Percentiles rank a stretch among this genome's conserved stretches.
Evolutionary conservation across 176 grass and related monocot species (phyloP).

Genomic region (Musa schizocarpa): DNA sequence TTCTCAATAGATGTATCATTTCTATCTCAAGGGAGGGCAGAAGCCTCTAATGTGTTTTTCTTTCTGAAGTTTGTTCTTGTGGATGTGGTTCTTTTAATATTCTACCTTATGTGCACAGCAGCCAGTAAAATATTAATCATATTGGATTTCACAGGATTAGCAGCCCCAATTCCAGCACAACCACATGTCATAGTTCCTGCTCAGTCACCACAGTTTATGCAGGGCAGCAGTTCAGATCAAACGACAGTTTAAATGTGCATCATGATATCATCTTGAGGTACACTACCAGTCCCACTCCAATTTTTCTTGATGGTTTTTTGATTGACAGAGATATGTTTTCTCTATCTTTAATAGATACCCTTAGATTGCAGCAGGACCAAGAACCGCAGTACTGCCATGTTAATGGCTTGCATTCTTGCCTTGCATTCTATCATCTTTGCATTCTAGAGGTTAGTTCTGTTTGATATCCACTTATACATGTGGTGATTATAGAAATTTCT

Average conservation of each 20-base stretch:
- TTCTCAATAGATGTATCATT: not conserved
- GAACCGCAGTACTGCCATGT: constrained; percentile 10
- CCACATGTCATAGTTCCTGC: constrained; percentile 54
- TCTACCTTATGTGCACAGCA: not conserved
- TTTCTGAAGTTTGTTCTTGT: not conserved
- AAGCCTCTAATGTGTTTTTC: not conserved
- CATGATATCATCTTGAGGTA: constrained; percentile 55
- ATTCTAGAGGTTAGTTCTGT: constrained; percentile 15
- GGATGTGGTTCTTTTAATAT: not conserved
- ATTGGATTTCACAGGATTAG: constrained; percentile 24
- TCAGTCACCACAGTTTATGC: constrained; percentile 64
- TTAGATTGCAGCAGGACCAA: constrained; percentile 22
- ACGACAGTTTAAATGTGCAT: constrained; percentile 57
- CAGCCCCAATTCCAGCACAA: constrained; percentile 42
- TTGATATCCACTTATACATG: not conserved
- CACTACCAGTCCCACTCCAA: constrained; percentile 1
- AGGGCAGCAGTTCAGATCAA: constrained; percentile 71
- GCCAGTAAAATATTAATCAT: not conserved
- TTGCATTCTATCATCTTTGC: constrained; percentile 17
- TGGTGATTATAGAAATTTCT: not conserved
- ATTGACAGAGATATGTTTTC: not conserved
- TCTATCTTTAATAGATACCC: constrained; percentile 44
- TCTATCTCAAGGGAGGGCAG: not conserved
- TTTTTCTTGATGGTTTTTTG: constrained; percentile 1
- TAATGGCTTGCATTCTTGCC: constrained; percentile 17